Base-by-base conservation (phyloP, 495 filamentous ascomycete genomes). In the Penicillium manginii region DNA sequence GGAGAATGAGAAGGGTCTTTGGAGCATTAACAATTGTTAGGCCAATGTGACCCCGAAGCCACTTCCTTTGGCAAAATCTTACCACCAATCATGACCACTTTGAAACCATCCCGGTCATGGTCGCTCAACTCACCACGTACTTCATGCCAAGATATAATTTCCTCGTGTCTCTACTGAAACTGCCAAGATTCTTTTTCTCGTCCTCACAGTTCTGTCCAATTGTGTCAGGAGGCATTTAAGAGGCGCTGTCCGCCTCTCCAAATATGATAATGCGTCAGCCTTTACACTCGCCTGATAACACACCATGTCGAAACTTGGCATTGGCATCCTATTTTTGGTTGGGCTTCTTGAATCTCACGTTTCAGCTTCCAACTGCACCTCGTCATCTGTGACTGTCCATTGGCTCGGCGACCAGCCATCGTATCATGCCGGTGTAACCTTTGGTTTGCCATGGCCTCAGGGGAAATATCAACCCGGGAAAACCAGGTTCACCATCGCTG, bases 361-460 rank as follows among this genome's bases (percentile, higher is more conserved):
- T 37, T 37, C 35, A 37, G 35, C 35, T 37, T 37, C 35, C 35
- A 37, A 37, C 35, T 37, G 35, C 35, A 54, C 52, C 39, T 33
- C 52, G 5, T 54, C 52, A 2, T 46, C 52, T 54, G 35, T 39
- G 39, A 26, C 52, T 15, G 66, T 79, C 17, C 66, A 59, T 31
- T 79, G 76, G 76, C 40, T 79, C n/a, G 75, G 72, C 21, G 62
- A 69, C 11, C 62, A 63, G 2, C 75, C 76, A 3, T 46, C 59
- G 2, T 62, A 67, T 43, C 64, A 62, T 26, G 33, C 61, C 0
- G 77, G 77, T 12, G 63, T 70, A 7, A 78, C 77, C 1, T 79
- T 79, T 60, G 77, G 73, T 3, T 48, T 79, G 3, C 77, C 77
- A 22, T 79, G 77, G 77, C 65, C 73, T 3, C 63, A 67, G 33